A percentile compares a stretch with the other conserved stretches of the same genome.
phyloP scores from a whole-genome alignment of 306 rosid species.

The cucumber (Cucumis sativus) region DNA sequence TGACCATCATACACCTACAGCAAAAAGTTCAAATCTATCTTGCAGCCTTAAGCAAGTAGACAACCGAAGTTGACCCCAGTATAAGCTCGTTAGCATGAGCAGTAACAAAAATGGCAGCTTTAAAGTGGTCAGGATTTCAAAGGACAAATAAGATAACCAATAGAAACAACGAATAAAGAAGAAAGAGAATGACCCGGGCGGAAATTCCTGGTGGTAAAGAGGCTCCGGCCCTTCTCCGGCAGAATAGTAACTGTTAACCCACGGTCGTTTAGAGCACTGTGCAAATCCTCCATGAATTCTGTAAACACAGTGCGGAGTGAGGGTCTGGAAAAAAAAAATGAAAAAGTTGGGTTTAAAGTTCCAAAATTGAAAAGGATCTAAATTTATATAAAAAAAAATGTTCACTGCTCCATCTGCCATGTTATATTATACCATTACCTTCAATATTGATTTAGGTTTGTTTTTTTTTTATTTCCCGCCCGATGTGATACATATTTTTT shows the following conservation, averaged over 20 bases:
- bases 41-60: not conserved
- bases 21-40: not conserved
- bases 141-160: not conserved
- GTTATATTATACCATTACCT: too few species aligned
- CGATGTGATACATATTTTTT: too few species aligned
- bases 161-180: not conserved
- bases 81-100: not conserved
- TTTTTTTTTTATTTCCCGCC: too few species aligned
- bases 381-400: too few species aligned
- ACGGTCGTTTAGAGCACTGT: slow-evolving; percentile 18
- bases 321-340: not conserved
- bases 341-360: too few species aligned
- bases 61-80: not conserved
- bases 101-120: not conserved
- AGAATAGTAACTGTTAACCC: slow-evolving; percentile 34
- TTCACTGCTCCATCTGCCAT: too few species aligned
- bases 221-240: slow-evolving; percentile 65
- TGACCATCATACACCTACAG: not conserved
- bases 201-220: slow-evolving; percentile 42
- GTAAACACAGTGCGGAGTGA: not conserved
- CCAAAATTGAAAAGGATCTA: too few species aligned
- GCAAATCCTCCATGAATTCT: slow-evolving; percentile 54
- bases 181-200: slow-evolving; percentile 38
- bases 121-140: not conserved
- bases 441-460: too few species aligned